Percentiles rank a stretch among this genome's conserved stretches.
Conservation (phyloP, 2,329 filamentous ascomycete genomes). For the Zymoseptoria brevis region DNA sequence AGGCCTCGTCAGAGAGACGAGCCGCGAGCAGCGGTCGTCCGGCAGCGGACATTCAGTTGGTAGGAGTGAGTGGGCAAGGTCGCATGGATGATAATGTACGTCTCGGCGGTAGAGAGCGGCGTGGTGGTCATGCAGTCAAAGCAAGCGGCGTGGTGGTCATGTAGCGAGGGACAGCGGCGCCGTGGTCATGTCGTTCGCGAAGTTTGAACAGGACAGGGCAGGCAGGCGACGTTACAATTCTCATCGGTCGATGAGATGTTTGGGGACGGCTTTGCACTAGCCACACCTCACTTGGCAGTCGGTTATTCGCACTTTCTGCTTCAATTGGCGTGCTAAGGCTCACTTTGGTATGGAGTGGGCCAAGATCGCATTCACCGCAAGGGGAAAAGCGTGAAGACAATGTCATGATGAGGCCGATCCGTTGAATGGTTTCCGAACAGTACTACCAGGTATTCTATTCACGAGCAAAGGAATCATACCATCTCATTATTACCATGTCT, state of each 20-base stretch:
- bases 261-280: too few relatives aligned
- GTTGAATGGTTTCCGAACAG: background rate
- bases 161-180: background rate
- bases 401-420: background rate
- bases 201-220: too few relatives aligned
- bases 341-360: too few relatives aligned
- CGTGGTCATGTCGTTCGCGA: background rate
- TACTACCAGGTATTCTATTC: too few relatives aligned
- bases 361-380: background rate
- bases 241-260: too few relatives aligned
- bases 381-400: background rate
- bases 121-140: background rate
- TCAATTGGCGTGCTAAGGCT: too few relatives aligned
- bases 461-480: too few relatives aligned
- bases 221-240: too few relatives aligned
- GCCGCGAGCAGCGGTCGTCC: constrained; percentile 18
- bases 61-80: background rate
- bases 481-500: background rate
- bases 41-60: constrained; percentile 15
- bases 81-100: background rate
- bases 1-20: constrained; percentile 14
- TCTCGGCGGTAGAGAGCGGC: constrained; percentile 12
- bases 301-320: too few relatives aligned
- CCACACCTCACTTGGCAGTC: too few relatives aligned
- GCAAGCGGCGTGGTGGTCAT: background rate